Evolutionary conservation across 176 grass and related monocot species (phyloP), one percentile per base, ranked within the genome.

Genomic region (Urochloa ruziziensis): DNA sequence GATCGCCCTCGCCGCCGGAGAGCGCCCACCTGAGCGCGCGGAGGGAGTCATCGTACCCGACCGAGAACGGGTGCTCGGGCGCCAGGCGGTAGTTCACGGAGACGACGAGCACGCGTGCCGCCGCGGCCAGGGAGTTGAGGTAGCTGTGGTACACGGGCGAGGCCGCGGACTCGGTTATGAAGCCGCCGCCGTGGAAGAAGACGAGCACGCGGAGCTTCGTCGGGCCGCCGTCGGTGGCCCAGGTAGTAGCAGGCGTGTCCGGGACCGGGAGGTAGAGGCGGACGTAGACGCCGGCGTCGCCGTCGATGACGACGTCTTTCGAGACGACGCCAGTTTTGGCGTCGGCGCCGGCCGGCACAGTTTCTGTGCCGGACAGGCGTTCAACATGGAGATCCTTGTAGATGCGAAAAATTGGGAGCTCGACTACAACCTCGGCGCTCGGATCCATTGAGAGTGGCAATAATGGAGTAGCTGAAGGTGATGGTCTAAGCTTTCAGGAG

Each of bases 21-120:
- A 74, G 46, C n/a, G 37, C 70, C 90, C 83, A 92, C 67, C 33
- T 5, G 28, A 92, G 73, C 34, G 75, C 90, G 25, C 59, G 72
- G 82, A 74, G 57, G 16, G 86, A 79, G 35, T 92, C 86, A 2
- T 86, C 77, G 70, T 86, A 86, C 7, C 72, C 82, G 19, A 14
- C 59, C 32, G 87, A 89, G 21, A 97, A 83, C 6, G 67, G 87
- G 82, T 94, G 58, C 82, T 97, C 94, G 2, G 84, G 89, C 47
- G 89, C 91, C 0, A 93, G 94, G 52, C 94, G 89, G 84, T 97
- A 97, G 51, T 90, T 83, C 35, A 91, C 86, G 3, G 90, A 92
- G 25, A 86, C 85, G n/a, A 64, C 60, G 34, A 92, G 30, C 23
- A 79, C 46, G 29, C 59, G 17, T 44, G 86, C 86, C 47, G 74